phyloP scores from a whole-genome alignment of 2,329 filamentous ascomycete genomes.

The Karstenula rhodostoma region DNA sequence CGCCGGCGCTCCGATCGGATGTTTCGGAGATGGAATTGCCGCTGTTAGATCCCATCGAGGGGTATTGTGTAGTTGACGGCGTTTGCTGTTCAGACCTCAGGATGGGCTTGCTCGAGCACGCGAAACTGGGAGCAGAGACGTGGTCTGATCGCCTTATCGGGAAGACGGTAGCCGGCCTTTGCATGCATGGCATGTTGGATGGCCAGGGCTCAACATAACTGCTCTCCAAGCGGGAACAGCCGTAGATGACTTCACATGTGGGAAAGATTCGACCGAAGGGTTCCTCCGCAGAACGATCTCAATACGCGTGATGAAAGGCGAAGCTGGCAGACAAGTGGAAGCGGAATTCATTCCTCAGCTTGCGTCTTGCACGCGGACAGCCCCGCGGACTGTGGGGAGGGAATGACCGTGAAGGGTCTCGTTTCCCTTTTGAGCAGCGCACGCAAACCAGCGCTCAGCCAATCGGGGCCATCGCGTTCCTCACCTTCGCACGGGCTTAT shows the following conservation, averaged over 20 bases:
- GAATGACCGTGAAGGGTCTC: background rate
- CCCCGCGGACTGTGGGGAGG: background rate
- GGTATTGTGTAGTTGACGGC: background rate
- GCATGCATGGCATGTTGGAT: background rate
- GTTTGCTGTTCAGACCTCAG: background rate
- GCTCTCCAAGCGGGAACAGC: background rate
- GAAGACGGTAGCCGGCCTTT: conserved; percentile 1
- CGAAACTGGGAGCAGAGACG: background rate
- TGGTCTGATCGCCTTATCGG: background rate
- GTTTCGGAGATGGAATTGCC: conserved; percentile 6
- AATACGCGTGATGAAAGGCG: background rate
- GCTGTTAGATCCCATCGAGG: background rate
- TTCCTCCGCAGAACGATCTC: background rate
- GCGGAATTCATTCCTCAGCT: conserved; percentile 2
- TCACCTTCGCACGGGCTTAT: background rate
- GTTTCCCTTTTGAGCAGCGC: conserved; percentile 4
- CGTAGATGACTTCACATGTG: background rate
- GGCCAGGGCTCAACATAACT: background rate
- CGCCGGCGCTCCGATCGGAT: background rate
- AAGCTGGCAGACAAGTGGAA: background rate
- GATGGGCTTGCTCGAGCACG: background rate
- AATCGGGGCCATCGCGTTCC: conserved; percentile 2
- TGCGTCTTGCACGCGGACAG: background rate
- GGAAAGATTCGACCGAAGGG: background rate
- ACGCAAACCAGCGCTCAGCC: background rate